phyloP scores from a whole-genome alignment of 352 stramenopile species.

The Phytopythium chamaehyphon region DNA sequence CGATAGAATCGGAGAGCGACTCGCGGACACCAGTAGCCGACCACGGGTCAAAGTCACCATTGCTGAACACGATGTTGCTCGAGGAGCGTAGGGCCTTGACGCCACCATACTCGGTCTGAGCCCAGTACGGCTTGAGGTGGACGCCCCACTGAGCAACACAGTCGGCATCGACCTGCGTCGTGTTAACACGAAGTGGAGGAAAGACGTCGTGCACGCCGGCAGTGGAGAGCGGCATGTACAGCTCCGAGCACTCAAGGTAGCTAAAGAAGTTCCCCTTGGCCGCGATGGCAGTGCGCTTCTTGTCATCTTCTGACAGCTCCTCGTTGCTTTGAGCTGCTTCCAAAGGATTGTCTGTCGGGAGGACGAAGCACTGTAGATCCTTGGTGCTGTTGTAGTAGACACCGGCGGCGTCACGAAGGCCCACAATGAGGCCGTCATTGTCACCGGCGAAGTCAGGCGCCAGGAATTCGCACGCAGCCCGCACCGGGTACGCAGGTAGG shows the following conservation, averaged over 20 bases:
- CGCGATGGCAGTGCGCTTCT: too few species aligned
- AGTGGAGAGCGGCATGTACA: conserved; percentile 38
- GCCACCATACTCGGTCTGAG: conserved; percentile 42
- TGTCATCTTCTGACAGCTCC: conserved; percentile 23
- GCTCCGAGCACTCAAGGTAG: conserved; percentile 52
- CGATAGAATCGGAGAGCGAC: conserved; percentile 39
- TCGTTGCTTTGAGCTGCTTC: too few species aligned
- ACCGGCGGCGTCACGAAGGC: conserved; percentile 22
- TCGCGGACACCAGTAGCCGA: conserved; percentile 69
- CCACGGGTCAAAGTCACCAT: conserved; percentile 90
- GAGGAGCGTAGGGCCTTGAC: conserved; percentile 29
- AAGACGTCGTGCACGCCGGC: conserved; percentile 78
- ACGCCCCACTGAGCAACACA: conserved; percentile 46
- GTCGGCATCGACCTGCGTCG: conserved; percentile 26
- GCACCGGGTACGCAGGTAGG: conserved; percentile 84
- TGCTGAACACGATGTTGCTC: conserved; percentile 92
- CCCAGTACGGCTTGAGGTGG: conserved; percentile 34
- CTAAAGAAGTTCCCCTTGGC: conserved; percentile 58
- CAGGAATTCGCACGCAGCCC: conserved; percentile 64
- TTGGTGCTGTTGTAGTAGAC: conserved; percentile 63
- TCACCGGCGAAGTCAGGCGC: conserved; percentile 18
- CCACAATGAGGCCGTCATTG: conserved; percentile 24
- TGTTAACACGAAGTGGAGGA: conserved; percentile 41
- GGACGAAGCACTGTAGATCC: conserved; percentile 27
- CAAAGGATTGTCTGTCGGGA: conserved; percentile 35